Conservation (phyloP, 257 asterid species). For the Salvia hispanica region DNA sequence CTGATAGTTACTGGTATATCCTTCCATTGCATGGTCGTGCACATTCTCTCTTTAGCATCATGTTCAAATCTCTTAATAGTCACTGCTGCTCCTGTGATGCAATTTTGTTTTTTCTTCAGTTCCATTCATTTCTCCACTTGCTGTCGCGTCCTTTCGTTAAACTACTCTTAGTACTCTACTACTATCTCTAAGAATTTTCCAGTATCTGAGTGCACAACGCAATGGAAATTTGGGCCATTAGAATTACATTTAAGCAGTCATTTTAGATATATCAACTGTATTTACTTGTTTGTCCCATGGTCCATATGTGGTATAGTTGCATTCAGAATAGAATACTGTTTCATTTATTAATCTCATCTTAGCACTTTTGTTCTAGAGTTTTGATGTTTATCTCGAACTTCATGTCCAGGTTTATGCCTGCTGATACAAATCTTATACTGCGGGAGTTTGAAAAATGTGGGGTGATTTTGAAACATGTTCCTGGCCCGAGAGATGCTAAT, state of each 20-base stretch:
- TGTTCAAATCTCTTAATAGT: background rate
- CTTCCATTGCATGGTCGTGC: slow-evolving; percentile 9
- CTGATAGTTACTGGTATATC: background rate
- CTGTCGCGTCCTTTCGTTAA: background rate
- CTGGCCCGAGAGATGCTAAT: slow-evolving; percentile 95
- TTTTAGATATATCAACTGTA: slow-evolving; percentile 3
- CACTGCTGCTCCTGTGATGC: background rate
- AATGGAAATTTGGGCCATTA: background rate
- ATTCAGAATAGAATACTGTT: background rate
- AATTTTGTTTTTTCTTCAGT: background rate
- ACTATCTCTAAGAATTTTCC: background rate
- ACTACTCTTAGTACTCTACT: background rate
- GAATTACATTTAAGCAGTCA: background rate
- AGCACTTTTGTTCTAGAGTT: slow-evolving; percentile 14
- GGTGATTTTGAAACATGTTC: slow-evolving; percentile 80
- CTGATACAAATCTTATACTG: slow-evolving; percentile 83
- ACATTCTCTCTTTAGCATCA: slow-evolving; percentile 9
- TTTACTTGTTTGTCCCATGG: slow-evolving; percentile 6
- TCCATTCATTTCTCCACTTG: background rate
- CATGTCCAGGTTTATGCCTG: slow-evolving; percentile 74
- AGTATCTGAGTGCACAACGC: background rate
- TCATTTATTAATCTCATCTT: slow-evolving; percentile 1
- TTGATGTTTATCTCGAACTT: slow-evolving; percentile 23
- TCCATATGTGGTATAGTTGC: slow-evolving; percentile 9
- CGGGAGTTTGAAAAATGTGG: slow-evolving; percentile 96